Evolutionary conservation across 2,329 filamentous ascomycete genomes (phyloP).

Genomic region (Aspergillus pseudoviridinutans): DNA sequence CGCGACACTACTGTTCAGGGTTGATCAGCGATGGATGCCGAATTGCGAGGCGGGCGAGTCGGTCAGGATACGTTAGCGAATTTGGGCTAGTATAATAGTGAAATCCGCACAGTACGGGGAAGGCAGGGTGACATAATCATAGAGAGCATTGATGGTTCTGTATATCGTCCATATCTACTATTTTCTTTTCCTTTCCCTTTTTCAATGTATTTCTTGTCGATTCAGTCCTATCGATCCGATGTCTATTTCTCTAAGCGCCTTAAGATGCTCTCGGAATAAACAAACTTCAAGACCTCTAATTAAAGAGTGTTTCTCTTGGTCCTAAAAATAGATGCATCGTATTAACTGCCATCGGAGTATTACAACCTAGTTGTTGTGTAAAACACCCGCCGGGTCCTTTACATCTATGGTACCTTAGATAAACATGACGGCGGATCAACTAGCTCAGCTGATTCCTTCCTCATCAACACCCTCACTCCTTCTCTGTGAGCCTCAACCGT

Average conservation of each 20-base stretch:
- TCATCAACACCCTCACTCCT: not conserved
- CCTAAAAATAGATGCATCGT: not conserved
- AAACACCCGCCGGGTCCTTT: not conserved
- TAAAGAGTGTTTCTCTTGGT: not conserved
- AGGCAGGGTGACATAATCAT: conserved; percentile 12
- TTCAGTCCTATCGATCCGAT: not conserved
- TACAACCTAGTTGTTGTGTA: too few relatives aligned
- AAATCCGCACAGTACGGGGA: not conserved
- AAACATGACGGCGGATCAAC: not conserved
- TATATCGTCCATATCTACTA: conserved; percentile 17
- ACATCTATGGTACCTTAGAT: not conserved
- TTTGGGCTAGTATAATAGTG: conserved; percentile 2
- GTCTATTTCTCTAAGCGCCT: not conserved
- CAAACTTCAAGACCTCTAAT: not conserved
- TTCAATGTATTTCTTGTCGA: conserved; percentile 6
- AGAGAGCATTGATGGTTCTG: conserved; percentile 22
- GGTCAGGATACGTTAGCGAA: conserved; percentile 3
- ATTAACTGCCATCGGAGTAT: too few relatives aligned
- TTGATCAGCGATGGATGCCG: not conserved
- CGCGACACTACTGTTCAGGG: not conserved
- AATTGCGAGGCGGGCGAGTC: not conserved
- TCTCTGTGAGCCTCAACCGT: not conserved
- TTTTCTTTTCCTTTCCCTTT: conserved; percentile 11
- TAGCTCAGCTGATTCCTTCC: not conserved
- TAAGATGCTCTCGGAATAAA: not conserved